Evolutionary conservation across 225 moss, liverwort and hornwort species (phyloP), one percentile per base, ranked within the genome.

Genomic region (Asterella californica): DNA sequence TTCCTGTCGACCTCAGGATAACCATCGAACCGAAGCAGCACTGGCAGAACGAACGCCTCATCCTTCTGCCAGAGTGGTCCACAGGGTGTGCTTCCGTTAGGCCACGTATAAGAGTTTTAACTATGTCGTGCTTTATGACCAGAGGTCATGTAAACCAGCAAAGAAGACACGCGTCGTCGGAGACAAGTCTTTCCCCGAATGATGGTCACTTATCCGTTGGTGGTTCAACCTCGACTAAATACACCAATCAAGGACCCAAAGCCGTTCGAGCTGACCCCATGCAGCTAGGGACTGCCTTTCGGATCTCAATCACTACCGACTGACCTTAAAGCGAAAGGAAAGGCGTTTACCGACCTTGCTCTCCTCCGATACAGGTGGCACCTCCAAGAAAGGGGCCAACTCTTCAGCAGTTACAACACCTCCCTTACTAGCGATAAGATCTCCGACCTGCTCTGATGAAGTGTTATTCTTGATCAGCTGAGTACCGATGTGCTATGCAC

Each of bases 401-500:
- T 92, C 92, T 82, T 96, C 93, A 61, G 88, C 88, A n/a, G 92
- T 91, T 32, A 91, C 94, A 50, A 92, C 96, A 84, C 93, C 93
- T 81, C 95, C 95, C 83, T 96, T 93, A 78, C 90, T 83, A 75
- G 91, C 62, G 80, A 96, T 93, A 65, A 88, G 81, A 47, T 92
- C 93, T 81, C 91, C 92, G 81, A 96, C 88, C 93, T 92, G 87
- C 76, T 19, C 33, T 79, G 11, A 30, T 62, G 64, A 77, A 61
- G 52, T 61, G 42, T 49, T 6, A 36, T 29, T 68, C 22, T 32
- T 64, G 25, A 68, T 60, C 27, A 81, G 71, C 46, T 54, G 74
- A 75, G 19, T 30, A 76, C n/a, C 9, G 22, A 66, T 27, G 59
- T 18, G 53, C 66, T 22, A 76, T 11, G 18, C 38, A 11, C 46